Evolutionary conservation across 306 rosid genomes (phyloP).

Genomic region (Pachyrhizus erosus): DNA sequence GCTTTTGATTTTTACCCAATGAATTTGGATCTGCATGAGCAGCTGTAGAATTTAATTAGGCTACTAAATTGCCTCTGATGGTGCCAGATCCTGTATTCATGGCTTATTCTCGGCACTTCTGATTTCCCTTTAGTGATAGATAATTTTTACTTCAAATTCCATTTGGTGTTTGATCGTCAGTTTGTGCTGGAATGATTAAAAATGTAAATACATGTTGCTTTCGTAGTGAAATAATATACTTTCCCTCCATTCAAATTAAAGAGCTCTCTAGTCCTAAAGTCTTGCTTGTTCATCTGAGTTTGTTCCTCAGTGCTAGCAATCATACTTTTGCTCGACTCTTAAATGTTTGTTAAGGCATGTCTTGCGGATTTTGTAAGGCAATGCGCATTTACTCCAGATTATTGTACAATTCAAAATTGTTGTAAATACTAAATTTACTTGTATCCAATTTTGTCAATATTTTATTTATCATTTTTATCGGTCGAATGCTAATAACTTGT

Average conservation of each 20-base stretch:
- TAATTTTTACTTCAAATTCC: background rate
- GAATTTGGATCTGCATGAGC: conserved; percentile 64
- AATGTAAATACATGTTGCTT: conserved; percentile 52
- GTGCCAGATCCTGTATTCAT: conserved; percentile 52
- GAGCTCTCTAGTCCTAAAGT: background rate
- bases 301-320: background rate
- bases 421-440: too few relatives aligned
- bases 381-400: background rate
- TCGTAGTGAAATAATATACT: background rate
- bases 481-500: too few relatives aligned
- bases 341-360: background rate
- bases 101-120: conserved; percentile 45
- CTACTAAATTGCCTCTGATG: conserved; percentile 63
- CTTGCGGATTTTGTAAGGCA: background rate
- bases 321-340: background rate
- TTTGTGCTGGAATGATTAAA: conserved; percentile 34
- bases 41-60: conserved; percentile 60
- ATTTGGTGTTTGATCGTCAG: conserved; percentile 35
- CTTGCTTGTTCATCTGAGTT: background rate
- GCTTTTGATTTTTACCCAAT: conserved; percentile 35
- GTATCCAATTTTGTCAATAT: too few relatives aligned
- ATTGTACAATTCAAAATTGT: background rate
- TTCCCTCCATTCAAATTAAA: conserved; percentile 5
- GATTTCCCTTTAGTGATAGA: conserved; percentile 35
- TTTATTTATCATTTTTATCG: too few relatives aligned